Conservation (phyloP, 768 basidiomycete genomes). For the Tricholoma saponaceum region DNA sequence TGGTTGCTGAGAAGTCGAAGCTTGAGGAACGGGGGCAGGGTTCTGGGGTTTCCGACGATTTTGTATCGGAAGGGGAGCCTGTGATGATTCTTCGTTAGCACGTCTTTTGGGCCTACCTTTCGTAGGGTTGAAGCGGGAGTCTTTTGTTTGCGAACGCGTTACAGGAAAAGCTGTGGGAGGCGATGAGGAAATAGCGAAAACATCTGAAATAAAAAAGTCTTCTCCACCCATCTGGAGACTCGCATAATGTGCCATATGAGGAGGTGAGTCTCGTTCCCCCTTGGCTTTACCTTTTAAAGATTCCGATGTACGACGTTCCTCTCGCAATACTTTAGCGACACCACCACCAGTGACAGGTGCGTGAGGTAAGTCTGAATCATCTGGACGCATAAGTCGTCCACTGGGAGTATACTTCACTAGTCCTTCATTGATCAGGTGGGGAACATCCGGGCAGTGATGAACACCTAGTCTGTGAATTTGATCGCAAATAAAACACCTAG, state of each 20-base stretch:
- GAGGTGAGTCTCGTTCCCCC: not conserved
- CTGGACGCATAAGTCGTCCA: no score
- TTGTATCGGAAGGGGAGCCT: not conserved
- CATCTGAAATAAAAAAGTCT: not conserved
- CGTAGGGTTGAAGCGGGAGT: not conserved
- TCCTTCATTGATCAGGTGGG: no score
- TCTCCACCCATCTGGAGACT: conserved; percentile 1
- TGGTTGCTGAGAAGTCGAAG: not conserved
- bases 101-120: not conserved
- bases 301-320: no score
- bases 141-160: not conserved
- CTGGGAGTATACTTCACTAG: no score
- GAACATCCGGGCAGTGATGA: no score
- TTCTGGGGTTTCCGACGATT: not conserved
- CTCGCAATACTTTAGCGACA: no score
- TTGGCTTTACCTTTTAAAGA: conserved; percentile 3
- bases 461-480: no score
- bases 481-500: conserved; percentile 10
- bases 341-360: no score
- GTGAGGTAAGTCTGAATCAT: no score
- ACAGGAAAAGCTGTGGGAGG: not conserved
- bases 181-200: not conserved
- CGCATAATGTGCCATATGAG: conserved; percentile 8
- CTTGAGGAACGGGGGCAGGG: not conserved
- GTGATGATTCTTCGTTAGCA: not conserved